Percentiles rank a stretch among this genome's conserved stretches.
phyloP scores from a whole-genome alignment of 164 flowering plant genomes.

The Umbilicus rupestris region DNA sequence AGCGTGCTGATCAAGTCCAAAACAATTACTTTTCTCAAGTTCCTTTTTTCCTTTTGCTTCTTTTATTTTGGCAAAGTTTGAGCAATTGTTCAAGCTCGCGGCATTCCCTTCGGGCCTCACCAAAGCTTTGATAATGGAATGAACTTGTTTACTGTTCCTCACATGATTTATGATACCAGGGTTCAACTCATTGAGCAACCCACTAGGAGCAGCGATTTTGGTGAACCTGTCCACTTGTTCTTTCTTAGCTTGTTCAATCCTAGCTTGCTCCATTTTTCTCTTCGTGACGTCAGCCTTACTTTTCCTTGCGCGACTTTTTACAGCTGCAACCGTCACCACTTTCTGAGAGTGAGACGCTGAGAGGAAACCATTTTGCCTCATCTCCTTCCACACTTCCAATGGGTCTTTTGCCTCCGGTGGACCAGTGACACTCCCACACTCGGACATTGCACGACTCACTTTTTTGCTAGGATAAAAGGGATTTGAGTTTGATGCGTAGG shows the following conservation, averaged over 20 bases:
- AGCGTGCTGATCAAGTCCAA: neutral
- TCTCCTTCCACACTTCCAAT: constrained; percentile 54
- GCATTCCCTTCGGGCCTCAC: constrained; percentile 52
- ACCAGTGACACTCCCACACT: constrained; percentile 56
- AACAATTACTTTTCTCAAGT: neutral
- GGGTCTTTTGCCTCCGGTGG: constrained; percentile 52
- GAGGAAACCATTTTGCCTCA: constrained; percentile 83
- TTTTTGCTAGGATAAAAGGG: constrained; percentile 25
- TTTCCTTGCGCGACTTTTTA: constrained; percentile 56
- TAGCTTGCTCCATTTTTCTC: constrained; percentile 68
- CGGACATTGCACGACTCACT: constrained; percentile 27
- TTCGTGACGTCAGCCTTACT: constrained; percentile 41
- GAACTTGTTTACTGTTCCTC: constrained; percentile 89
- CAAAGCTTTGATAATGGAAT: constrained; percentile 78
- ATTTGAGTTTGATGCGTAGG: constrained; percentile 33
- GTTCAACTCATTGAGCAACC: constrained; percentile 70
- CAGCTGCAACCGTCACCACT: constrained; percentile 55
- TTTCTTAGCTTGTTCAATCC: constrained; percentile 48
- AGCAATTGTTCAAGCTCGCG: constrained; percentile 17
- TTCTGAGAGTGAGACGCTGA: constrained; percentile 27
- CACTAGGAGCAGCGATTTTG: constrained; percentile 90
- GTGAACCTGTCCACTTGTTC: constrained; percentile 77
- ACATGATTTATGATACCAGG: constrained; percentile 96
- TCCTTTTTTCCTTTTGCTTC: constrained; percentile 19
- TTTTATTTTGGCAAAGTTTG: constrained; percentile 15